Evolutionary conservation across 208 protist species (phyloP), one percentile per base, ranked within the genome.

Genomic region (Strigomonas galati): DNA sequence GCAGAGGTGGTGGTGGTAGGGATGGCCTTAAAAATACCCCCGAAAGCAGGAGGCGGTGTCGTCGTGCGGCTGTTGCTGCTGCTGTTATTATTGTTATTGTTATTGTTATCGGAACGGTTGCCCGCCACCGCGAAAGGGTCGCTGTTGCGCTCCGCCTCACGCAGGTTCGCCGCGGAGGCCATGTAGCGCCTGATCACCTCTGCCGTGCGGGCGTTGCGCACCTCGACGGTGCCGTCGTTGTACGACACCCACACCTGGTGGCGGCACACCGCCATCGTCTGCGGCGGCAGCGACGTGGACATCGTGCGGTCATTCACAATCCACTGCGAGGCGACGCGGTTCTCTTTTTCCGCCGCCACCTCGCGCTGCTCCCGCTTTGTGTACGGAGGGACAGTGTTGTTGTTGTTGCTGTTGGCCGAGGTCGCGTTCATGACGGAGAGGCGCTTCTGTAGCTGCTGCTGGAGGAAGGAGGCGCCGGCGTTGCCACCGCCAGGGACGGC

Each of bases 241-340:
- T 76, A 72, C n/a, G 76, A 71, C 37, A 93, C 69, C 87, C 89
- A 95, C 1, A 95, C 83, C 28, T 86, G 59, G 31, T 90, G 76
- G 52, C 74, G 71, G 23, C 61, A 83, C 12, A 63, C 65, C 48
- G 75, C 65, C 77, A 93, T 88, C 19, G 73, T 71, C 62, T 81
- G 66, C 17, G 79, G 71, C 7, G 78, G 76, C 14, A 70, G 70
- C 14, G 74, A 54, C 30, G 80, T 71, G 9, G 65, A 56, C 64
- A 92, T 79, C 7, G 69, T 78, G 61, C 81, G 83, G 51, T 92
- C 86, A 24, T 85, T 86, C 27, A 84, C 76, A 23, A 88, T 53
- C 65, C 87, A 40, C 46, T 81, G 72, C 32, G 65, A 71, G 31
- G 77, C 72, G 26, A 78, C 37, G 43, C 15, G 49, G n/a, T 26